Evolutionary conservation across 169 alveolate species (phyloP).

Genomic region (Cryptosporidium meleagridis): DNA sequence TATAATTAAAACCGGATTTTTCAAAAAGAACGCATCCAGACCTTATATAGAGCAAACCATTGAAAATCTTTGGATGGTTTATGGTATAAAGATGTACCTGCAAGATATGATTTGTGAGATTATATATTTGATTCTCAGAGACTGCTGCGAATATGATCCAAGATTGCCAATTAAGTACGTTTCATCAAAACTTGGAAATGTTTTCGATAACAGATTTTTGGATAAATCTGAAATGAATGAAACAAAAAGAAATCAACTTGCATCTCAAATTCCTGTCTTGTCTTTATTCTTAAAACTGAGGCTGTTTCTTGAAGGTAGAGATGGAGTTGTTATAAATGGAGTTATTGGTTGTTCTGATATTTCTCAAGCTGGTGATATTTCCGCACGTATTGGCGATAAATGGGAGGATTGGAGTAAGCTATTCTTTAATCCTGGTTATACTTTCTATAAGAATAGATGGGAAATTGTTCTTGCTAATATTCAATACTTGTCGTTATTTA

Average conservation of each 20-base stretch:
- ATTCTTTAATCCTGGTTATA: conserved; percentile 26
- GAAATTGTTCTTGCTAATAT: conserved; percentile 30
- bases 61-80: conserved; percentile 61
- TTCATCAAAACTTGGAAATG: conserved; percentile 12
- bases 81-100: conserved; percentile 41
- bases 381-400: background rate
- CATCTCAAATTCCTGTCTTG: conserved; percentile 21
- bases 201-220: conserved; percentile 41
- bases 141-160: conserved; percentile 55
- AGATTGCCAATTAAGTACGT: conserved; percentile 20
- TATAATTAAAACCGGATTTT: conserved; percentile 49
- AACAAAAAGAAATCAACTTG: conserved; percentile 28
- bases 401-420: conserved; percentile 58
- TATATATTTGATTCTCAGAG: conserved; percentile 22
- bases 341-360: background rate
- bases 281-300: conserved; percentile 33
- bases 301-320: conserved; percentile 23
- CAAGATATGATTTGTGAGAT: conserved; percentile 66
- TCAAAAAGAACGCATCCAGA: conserved; percentile 27
- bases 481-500: conserved; percentile 26
- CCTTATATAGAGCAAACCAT: conserved; percentile 56
- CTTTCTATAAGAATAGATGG: conserved; percentile 29
- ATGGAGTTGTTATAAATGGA: conserved; percentile 6
- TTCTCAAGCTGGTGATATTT: background rate
- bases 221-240: background rate